Evolutionary conservation across 805 yeast genomes (phyloP), one percentile per base, ranked within the genome.

Genomic region (Starmera dryadoides): DNA sequence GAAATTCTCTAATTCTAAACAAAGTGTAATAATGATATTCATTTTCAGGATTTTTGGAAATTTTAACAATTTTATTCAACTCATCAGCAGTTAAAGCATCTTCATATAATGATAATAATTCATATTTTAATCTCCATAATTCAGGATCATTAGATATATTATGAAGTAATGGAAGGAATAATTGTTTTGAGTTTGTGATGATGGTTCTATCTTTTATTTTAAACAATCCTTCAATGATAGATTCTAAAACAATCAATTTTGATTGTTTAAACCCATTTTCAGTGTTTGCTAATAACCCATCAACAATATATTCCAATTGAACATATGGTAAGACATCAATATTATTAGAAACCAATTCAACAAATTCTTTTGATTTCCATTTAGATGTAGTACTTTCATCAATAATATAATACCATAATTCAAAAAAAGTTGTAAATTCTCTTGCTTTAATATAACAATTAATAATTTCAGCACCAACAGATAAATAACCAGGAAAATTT

Each of bases 371-470:
- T 10, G 60, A 23, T 14, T 35, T 29, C 40, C 56, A 55, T 31
- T 32, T 38, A 34, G 45, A 17, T 25, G 22, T 7, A 14, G 23
- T 38, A 41, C 42, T n/a, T n/a, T n/a, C 21, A 42, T 33, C 11
- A 44, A n/a, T 3, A 45, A 42, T 14, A 22, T 36, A 35, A 14
- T 60, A 56, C 78, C 82, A 79, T 11, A 67, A 45, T 7, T 61
- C 54, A 36, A 75, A 62, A 45, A 81, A 81, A 4, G 59, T 52
- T 3, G 57, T 58, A 21, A 76, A 60, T 39, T 80, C 86, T 64
- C 89, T 74, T 4, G 79, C 79, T 47, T 65, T 72, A 10, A 67
- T 60, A 52, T 68, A 74, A 18, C 81, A 72, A 14, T 63, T 58
- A 1, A 73, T 55, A n/a, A 76, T 38, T 34, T 61, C 60, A 2